phyloP scores from a whole-genome alignment of 139 green algal species.

The Coccomyxa sp. region DNA sequence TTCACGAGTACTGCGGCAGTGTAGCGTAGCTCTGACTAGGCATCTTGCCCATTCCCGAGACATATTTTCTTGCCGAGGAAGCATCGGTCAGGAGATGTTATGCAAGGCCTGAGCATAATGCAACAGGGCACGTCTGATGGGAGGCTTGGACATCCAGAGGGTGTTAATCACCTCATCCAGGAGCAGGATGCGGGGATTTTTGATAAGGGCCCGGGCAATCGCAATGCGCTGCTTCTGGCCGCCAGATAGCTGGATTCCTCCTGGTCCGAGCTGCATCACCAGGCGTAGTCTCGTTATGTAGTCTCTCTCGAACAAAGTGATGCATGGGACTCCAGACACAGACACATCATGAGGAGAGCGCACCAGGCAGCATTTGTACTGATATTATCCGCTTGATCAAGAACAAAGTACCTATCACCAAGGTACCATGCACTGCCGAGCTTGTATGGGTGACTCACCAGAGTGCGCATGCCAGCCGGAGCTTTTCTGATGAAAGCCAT shows the following conservation, averaged over 20 bases:
- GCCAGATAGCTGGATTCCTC: conserved; percentile 44
- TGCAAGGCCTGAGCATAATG: background rate
- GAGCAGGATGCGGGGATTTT: conserved; percentile 65
- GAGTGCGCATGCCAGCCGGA: conserved; percentile 48
- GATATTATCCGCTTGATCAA: background rate
- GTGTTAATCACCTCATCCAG: conserved; percentile 63
- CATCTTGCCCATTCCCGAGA: conserved; percentile 22
- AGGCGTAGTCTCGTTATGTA: too few relatives aligned
- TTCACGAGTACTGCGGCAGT: background rate
- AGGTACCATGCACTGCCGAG: background rate
- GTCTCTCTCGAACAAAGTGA: background rate
- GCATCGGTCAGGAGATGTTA: background rate
- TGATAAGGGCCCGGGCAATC: conserved; percentile 78
- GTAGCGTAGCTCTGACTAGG: background rate
- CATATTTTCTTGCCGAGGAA: conserved; percentile 25
- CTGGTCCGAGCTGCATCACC: conserved; percentile 27
- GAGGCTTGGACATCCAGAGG: conserved; percentile 6
- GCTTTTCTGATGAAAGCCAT: conserved; percentile 47
- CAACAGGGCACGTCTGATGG: background rate
- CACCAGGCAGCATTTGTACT: background rate
- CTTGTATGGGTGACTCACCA: conserved; percentile 6
- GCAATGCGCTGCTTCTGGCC: conserved; percentile 73
- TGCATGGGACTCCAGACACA: background rate
- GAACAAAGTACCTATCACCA: too few relatives aligned
- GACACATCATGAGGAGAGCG: background rate